Percentiles rank a stretch among this genome's conserved stretches.
Conservation (phyloP, 495 filamentous ascomycete genomes). For the Penicillium parvum region DNA sequence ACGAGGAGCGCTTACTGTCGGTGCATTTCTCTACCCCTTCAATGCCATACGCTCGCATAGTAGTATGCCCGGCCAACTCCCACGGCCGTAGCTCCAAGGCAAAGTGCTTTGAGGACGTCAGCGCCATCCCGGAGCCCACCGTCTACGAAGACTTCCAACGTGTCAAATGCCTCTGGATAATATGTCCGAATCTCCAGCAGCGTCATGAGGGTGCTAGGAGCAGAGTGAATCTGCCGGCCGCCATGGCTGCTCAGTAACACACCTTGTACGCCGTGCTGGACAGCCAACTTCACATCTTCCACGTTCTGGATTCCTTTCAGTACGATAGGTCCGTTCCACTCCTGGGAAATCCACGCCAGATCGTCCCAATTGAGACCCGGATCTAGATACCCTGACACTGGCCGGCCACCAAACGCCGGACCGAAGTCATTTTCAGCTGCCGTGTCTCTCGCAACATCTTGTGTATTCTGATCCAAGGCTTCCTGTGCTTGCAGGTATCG, state of each 20-base stretch:
- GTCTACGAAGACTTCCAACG: slow-evolving; percentile 12
- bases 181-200: slow-evolving; percentile 12
- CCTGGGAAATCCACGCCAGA: slow-evolving; percentile 13
- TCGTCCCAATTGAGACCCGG: slow-evolving; percentile 19
- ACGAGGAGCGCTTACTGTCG: slow-evolving; percentile 9
- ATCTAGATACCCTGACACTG: slow-evolving; percentile 15
- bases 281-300: slow-evolving; percentile 13
- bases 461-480: slow-evolving; percentile 4
- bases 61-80: slow-evolving; percentile 15
- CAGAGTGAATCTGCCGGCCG: slow-evolving; percentile 14
- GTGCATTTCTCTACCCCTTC: slow-evolving; percentile 18
- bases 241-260: slow-evolving; percentile 16
- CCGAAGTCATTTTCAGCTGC: slow-evolving; percentile 10
- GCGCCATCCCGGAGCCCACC: slow-evolving; percentile 14
- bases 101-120: slow-evolving; percentile 15
- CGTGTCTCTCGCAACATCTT: slow-evolving; percentile 1
- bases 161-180: slow-evolving; percentile 13
- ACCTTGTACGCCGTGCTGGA: slow-evolving; percentile 13
- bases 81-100: slow-evolving; percentile 14
- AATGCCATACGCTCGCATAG: slow-evolving; percentile 14
- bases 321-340: slow-evolving; percentile 16
- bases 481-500: slow-evolving; percentile 20
- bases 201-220: slow-evolving; percentile 10
- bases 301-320: slow-evolving; percentile 15
- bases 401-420: slow-evolving; percentile 17